Conservation (phyloP, 2,329 filamentous ascomycete species). For the Nemania bipapillata region DNA sequence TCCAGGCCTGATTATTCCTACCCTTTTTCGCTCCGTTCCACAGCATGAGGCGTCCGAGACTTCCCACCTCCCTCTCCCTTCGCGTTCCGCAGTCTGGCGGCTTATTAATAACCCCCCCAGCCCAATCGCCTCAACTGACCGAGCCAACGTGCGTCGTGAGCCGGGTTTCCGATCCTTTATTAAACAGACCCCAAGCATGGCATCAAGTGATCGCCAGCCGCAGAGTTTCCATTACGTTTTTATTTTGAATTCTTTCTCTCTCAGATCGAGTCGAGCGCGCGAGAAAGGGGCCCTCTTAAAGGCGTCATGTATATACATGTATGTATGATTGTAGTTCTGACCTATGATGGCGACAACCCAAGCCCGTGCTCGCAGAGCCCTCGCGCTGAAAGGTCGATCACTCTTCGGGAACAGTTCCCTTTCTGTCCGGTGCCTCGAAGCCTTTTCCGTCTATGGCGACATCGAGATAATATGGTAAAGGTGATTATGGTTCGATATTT, state of each 20-base stretch:
- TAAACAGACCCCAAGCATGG: slow-evolving; percentile 31
- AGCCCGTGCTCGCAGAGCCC: slow-evolving; percentile 23
- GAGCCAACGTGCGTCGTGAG: slow-evolving; percentile 24
- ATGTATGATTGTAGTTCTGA: no score
- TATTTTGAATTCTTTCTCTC: slow-evolving; percentile 8
- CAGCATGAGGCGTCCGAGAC: background rate
- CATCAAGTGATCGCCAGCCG: slow-evolving; percentile 33
- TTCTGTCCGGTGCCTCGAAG: slow-evolving; percentile 14
- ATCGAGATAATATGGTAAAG: slow-evolving; percentile 25
- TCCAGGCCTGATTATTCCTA: slow-evolving; percentile 3
- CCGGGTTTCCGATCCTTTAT: slow-evolving; percentile 35
- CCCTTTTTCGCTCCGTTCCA: background rate
- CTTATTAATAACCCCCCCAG: slow-evolving; percentile 16
- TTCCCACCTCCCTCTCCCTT: background rate
- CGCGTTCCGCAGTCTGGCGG: slow-evolving; percentile 3
- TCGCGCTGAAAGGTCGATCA: slow-evolving; percentile 4
- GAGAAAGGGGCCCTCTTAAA: background rate
- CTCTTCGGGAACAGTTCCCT: slow-evolving; percentile 30
- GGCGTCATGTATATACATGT: no score
- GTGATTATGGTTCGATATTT: slow-evolving; percentile 24
- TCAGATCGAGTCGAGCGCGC: background rate
- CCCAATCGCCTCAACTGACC: slow-evolving; percentile 27
- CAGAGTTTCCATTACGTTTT: slow-evolving; percentile 38
- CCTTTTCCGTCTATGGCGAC: slow-evolving; percentile 22
- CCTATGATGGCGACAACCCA: slow-evolving; percentile 25